These are phyloP conservation scores for Dendrothele bispora DNA, from an alignment of 768 basidiomycete species.

Conservation along the genomic window DNA sequence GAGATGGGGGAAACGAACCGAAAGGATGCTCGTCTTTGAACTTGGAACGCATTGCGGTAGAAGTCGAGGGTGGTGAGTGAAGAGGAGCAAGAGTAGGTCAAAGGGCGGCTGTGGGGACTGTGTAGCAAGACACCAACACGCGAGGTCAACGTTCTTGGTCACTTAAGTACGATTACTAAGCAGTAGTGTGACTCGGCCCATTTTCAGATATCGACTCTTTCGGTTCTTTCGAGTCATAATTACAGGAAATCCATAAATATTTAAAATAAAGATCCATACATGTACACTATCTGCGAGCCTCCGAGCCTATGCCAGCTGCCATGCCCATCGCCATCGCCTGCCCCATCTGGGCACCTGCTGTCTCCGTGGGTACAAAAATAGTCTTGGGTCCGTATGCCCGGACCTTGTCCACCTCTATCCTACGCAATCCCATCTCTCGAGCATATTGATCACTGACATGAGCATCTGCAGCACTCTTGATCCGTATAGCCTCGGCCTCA, in stretches of 20 bases:
- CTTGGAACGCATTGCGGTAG: slow-evolving; percentile 79
- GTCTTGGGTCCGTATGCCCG: slow-evolving; percentile 68
- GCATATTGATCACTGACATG: slow-evolving; percentile 66
- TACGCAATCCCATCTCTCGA: slow-evolving; percentile 71
- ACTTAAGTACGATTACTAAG: slow-evolving; percentile 4
- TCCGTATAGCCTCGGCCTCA: slow-evolving; percentile 61
- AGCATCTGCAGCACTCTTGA: slow-evolving; percentile 64
- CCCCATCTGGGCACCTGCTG: slow-evolving; percentile 56
- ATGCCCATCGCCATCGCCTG: slow-evolving; percentile 66
- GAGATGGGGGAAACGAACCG: slow-evolving; percentile 54
- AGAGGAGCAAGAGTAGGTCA: background rate
- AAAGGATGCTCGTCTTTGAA: slow-evolving; percentile 99
- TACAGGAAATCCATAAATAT: too few relatives aligned
- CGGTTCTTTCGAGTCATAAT: too few relatives aligned
- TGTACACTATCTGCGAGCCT: slow-evolving; percentile 18
- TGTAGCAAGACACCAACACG: slow-evolving; percentile 3
- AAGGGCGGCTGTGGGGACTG: slow-evolving; percentile 1
- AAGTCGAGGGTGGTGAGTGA: background rate
- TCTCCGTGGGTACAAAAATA: slow-evolving; percentile 69
- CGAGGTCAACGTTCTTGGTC: background rate
- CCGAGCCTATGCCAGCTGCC: slow-evolving; percentile 63
- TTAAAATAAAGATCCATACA: too few relatives aligned
- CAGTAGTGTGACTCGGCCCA: background rate
- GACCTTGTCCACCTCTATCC: slow-evolving; percentile 64
- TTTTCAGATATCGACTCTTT: background rate